Evolutionary conservation across 108 stramenopile genomes (phyloP).

Genomic region (Heterococcus sp.): DNA sequence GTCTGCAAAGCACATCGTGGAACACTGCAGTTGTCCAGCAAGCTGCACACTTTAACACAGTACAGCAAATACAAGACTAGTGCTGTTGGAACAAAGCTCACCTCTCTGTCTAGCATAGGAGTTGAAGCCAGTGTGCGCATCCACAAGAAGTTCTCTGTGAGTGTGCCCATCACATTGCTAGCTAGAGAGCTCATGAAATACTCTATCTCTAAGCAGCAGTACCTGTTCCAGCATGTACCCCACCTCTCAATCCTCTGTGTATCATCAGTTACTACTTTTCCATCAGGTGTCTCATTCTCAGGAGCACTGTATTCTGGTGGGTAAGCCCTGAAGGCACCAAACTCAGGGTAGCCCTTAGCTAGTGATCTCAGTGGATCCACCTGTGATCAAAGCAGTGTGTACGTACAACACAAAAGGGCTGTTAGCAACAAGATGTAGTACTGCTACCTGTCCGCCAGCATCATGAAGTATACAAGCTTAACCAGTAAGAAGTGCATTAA

Average conservation of each 20-base stretch:
- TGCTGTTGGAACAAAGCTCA: neutral
- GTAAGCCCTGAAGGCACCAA: conserved; percentile 93
- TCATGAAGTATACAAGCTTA: too few relatives aligned
- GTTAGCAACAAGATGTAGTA: too few relatives aligned
- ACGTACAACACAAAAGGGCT: too few relatives aligned
- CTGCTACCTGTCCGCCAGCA: too few relatives aligned
- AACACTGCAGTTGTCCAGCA: neutral
- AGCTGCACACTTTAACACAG: neutral
- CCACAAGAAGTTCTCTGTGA: conserved; percentile 84
- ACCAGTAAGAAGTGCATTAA: too few relatives aligned
- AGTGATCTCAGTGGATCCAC: conserved; percentile 46
- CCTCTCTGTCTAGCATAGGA: conserved; percentile 50
- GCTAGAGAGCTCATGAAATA: conserved; percentile 72
- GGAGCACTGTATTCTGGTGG: conserved; percentile 81
- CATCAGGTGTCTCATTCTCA: conserved; percentile 80
- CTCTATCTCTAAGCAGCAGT: conserved; percentile 79
- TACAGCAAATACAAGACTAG: neutral
- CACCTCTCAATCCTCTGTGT: conserved; percentile 56
- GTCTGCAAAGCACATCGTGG: too few relatives aligned
- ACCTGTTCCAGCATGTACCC: conserved; percentile 93
- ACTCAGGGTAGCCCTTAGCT: conserved; percentile 67
- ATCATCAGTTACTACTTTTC: conserved; percentile 68
- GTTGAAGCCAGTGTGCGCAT: conserved; percentile 66
- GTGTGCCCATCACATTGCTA: conserved; percentile 59
- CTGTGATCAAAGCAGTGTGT: too few relatives aligned